Base-by-base conservation (phyloP, 306 rosid species). In the Phaseolus lunatus region DNA sequence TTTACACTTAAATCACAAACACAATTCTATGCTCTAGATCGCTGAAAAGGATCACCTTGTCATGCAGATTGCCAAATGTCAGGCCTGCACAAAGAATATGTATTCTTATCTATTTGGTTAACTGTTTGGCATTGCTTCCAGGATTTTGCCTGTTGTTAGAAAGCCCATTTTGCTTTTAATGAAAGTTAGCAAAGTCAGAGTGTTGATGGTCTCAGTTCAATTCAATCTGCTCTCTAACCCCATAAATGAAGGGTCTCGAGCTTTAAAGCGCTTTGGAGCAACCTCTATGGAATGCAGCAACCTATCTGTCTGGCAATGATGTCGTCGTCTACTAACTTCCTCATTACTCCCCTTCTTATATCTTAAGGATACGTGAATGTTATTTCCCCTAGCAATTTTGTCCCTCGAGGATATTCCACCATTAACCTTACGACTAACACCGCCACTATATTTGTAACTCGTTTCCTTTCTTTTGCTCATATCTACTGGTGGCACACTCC, bases 41-140 rank as follows among this genome's bases (percentile, higher is more conserved):
- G 81, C 90, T 80, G 84, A 82, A 89, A 86, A 58, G 22, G 85
- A 83, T 72, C 85, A 87, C 79, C 89, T 56, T 63, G 75, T 78
- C 35, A 67, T 81, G 86, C 89, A 77, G 37, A 76, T 41, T 78
- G 81, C 89, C 86, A 77, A 89, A 81, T 89, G 74, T 63, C 71
- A 88, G 92, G 92, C 86, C 91, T 80, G 89, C 90, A 89, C 84
- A 83, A 87, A 91, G 89, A 91, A 91, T 89, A 77, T 83, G 67
- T 82, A 86, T 80, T 78, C 39, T 78, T 68, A 12, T 43, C 78
- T 84, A 82, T 72, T 65, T 85, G 86, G 86, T 91, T 89, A 91
- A 76, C 9, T 63, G 29, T 26, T 73, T 68, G 66, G 82, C 68
- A 75, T 89, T 85, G 87, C 90, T 84, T 82, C 88, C 85, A 79